phyloP scores from a whole-genome alignment of 2,329 filamentous ascomycete species.

The Amauroascus niger region DNA sequence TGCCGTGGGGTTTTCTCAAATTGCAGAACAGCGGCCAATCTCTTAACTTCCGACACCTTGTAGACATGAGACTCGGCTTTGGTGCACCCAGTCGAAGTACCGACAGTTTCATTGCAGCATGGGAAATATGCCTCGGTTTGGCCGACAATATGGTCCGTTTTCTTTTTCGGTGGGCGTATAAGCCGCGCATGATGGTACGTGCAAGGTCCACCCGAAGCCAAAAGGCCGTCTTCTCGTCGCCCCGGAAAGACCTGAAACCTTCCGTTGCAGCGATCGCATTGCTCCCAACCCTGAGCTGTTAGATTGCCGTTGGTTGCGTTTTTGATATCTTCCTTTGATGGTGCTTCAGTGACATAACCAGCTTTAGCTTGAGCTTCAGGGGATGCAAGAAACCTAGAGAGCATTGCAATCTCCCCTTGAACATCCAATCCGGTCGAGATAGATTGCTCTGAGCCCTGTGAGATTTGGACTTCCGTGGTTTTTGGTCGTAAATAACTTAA shows the following conservation, averaged over 20 bases:
- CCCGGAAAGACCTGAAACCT: constrained; percentile 91
- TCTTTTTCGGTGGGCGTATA: constrained; percentile 47
- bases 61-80: constrained; percentile 69
- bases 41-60: constrained; percentile 65
- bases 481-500: constrained; percentile 33
- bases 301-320: constrained; percentile 56
- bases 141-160: constrained; percentile 47
- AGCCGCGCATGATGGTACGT: constrained; percentile 69
- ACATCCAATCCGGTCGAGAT: constrained; percentile 59
- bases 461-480: background rate
- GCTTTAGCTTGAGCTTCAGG: constrained; percentile 25
- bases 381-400: constrained; percentile 28
- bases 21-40: constrained; percentile 67
- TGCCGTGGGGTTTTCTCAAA: constrained; percentile 63
- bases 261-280: constrained; percentile 74
- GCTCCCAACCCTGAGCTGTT: constrained; percentile 66
- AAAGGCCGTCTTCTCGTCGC: constrained; percentile 62
- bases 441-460: constrained; percentile 26
- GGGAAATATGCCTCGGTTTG: constrained; percentile 55
- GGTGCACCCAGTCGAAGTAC: constrained; percentile 65
- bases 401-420: constrained; percentile 55
- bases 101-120: constrained; percentile 69
- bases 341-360: constrained; percentile 59
- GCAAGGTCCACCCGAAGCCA: constrained; percentile 68
- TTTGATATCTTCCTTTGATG: constrained; percentile 56